Evolutionary conservation across 1,139 yeast species (phyloP), one percentile per base, ranked within the genome.

Genomic region (Suhomyces bolitotheri): DNA sequence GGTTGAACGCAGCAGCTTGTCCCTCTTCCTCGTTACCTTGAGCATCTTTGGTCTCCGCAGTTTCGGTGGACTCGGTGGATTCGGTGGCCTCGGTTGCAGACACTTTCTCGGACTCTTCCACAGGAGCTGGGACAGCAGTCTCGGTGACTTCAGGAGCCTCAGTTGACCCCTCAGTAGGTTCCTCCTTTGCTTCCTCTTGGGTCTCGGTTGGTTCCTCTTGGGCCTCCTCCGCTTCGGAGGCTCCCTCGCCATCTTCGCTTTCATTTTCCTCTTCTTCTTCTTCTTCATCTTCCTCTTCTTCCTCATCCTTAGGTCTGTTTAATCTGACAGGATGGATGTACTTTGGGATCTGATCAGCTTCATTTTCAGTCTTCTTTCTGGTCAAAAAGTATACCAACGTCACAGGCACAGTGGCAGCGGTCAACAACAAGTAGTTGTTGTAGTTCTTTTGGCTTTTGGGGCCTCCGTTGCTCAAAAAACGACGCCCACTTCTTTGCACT

Each of bases 1-100:
- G 97, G 65, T 92, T 80, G 66, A 81, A 92, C 3, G 98, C 97
- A 28, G 88, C 88, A 28, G 62, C 56, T 40, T 63, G 67, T 33
- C 44, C 54, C 40, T 68, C 61, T 44, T 62, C 71, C 22, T 42
- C 39, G 27, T 22, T 11, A 5, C 8, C 7, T 7, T 8, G 7
- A 10, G 24, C 12, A 22, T 22, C 24, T 5, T 7, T 7, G 5
- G 30, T 5, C n/a, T 22, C 23, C 22, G 24, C 10, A 15, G 31
- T 7, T 22, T 27, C 30, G 3, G 14, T 11, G 5, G 16, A 12
- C 9, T 12, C 14, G 14, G 17, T 4, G 10, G 7, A 7, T 14
- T 14, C 26, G 17, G 26, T 13, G 25, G 25, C 13, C n/a, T n/a
- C n/a, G n/a, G n/a, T n/a, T n/a, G n/a, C n/a, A 17, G 43, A 22